Evolutionary conservation across 345 rosid species (phyloP), one percentile per base, ranked within the genome.

Genomic region (Moringa oleifera): DNA sequence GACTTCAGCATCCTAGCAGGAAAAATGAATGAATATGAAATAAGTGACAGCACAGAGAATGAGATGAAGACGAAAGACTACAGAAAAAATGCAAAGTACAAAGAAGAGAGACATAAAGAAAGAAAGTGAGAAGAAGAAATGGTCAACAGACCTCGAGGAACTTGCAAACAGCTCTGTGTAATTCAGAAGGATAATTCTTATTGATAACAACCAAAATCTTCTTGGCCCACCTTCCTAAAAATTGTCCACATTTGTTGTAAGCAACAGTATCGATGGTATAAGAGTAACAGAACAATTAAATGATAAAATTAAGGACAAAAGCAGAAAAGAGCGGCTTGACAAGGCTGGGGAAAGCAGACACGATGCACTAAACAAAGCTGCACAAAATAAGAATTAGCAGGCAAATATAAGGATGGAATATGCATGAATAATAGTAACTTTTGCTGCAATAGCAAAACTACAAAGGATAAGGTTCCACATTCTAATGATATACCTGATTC

Each of bases 221-320:
- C 79, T 85, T 86, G 33, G 80, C 89, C 96, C 94, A 80, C 69
- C 73, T 75, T 65, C 94, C 98, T 93, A 62, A 21, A n/a, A 59
- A 71, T 67, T 69, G 53, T 7, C 58, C 49, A 51, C 11, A n/a
- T 19, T 51, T 51, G 54, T 21, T 10, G 15, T 51, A 51, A 51
- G 54, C 54, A 15, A 22, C 6, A 22, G 13, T 15, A 41, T 2
- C 8, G 33, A 28, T 28, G 33, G 33, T 28, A 41, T 41, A 41
- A 41, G 13, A 41, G 17, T 41, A 41, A 41, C 47, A 4, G 1
- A 4, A 41, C 47, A 7, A 41, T 11, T 7, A 2, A 41, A 41
- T 41, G 2, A 33, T 33, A 41, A 41, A 41, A n/a, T n/a, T n/a
- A n/a, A n/a, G n/a, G n/a, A n/a, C n/a, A n/a, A n/a, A n/a, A n/a